Conservation (phyloP, 1,284 basidiomycete species). For the Sanghuangporus sanghuang region DNA sequence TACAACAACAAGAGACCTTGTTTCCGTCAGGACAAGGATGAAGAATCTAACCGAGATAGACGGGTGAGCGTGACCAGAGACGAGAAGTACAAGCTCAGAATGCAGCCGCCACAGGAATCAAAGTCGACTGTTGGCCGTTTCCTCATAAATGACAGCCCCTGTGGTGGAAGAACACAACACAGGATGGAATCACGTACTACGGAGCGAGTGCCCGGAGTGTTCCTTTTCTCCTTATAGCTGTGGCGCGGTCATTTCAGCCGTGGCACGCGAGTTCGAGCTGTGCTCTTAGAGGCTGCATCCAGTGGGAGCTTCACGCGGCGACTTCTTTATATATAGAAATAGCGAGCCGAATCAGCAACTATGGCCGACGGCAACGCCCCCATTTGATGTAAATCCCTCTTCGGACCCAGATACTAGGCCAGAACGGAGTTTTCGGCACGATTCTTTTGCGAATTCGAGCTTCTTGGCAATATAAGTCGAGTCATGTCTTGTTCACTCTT, state of each 20-base stretch:
- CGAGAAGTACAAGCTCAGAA: neutral
- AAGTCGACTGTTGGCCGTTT: neutral
- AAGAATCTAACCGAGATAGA: neutral
- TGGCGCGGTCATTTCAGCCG: neutral
- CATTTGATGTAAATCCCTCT: neutral
- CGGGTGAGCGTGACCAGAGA: neutral
- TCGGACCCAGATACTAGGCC: neutral
- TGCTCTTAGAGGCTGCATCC: neutral
- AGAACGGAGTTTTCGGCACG: neutral
- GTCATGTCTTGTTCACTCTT: neutral
- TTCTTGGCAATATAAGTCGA: neutral
- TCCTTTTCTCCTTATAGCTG: neutral
- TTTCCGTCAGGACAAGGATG: neutral
- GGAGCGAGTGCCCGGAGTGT: neutral
- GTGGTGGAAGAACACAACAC: neutral
- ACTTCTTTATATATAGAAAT: neutral
- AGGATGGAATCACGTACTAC: no score
- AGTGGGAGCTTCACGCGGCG: neutral
- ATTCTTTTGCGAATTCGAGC: neutral
- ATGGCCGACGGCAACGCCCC: neutral
- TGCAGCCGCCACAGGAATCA: neutral
- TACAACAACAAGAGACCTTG: no score
- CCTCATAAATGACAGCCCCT: neutral
- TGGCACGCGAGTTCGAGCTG: neutral
- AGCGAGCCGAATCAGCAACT: neutral